These are phyloP conservation scores for Garcia nutans DNA, from an alignment of 345 rosid genomes.

Conservation along the genomic window DNA sequence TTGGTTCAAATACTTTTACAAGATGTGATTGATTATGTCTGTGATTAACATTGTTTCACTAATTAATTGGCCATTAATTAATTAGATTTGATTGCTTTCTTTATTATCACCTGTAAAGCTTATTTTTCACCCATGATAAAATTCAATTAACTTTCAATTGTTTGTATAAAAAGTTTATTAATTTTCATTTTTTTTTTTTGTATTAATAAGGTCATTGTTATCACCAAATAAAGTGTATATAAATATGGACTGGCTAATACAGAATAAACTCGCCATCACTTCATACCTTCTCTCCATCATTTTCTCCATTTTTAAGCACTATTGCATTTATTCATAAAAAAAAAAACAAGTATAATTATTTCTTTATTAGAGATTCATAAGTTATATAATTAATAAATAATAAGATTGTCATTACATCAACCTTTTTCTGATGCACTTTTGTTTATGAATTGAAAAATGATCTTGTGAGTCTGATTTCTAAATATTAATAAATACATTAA, in stretches of 20 bases:
- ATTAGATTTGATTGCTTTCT: not conserved
- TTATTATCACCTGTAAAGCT: not conserved
- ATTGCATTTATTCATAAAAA: too few species aligned
- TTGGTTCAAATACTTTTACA: too few species aligned
- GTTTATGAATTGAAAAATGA: not conserved
- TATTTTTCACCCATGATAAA: not conserved
- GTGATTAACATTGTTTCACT: too few species aligned
- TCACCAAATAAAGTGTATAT: too few species aligned
- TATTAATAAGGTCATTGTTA: too few species aligned
- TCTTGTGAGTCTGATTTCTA: not conserved
- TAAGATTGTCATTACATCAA: slow-evolving; percentile 15
- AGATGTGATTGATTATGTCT: too few species aligned
- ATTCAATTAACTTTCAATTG: not conserved
- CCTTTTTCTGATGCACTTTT: slow-evolving; percentile 24
- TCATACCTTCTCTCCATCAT: slow-evolving; percentile 7
- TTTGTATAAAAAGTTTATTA: too few species aligned
- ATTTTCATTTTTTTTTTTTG: too few species aligned
- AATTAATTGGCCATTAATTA: too few species aligned
- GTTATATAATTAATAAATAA: too few species aligned
- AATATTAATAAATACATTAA: not conserved
- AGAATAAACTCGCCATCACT: slow-evolving; percentile 29
- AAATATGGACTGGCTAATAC: slow-evolving; percentile 19
- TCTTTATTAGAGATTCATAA: too few species aligned
- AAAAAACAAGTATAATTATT: too few species aligned
- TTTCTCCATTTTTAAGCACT: not conserved